Conservation (phyloP, 345 rosid genomes). For the Populus deltoides region DNA sequence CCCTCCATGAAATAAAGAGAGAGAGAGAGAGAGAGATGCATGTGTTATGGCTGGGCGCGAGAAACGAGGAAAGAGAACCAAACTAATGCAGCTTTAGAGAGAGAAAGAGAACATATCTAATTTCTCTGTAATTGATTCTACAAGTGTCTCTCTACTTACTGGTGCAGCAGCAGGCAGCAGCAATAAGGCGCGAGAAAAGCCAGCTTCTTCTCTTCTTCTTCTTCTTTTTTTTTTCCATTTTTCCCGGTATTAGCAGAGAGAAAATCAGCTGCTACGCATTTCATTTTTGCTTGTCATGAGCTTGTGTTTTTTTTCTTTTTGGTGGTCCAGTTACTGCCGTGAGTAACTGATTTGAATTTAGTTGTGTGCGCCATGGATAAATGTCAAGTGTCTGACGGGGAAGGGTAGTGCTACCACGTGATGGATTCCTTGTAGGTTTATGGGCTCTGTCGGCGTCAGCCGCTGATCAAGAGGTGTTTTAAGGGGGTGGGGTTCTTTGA, state of each 20-base stretch:
- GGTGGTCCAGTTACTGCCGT: background rate
- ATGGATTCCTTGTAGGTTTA: no score
- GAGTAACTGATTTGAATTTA: background rate
- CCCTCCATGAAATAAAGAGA: background rate
- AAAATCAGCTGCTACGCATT: background rate
- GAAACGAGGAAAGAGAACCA: conserved; percentile 10
- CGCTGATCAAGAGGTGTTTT: no score
- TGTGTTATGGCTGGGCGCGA: conserved; percentile 17
- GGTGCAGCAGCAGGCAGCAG: background rate
- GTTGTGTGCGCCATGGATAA: background rate
- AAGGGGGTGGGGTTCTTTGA: no score
- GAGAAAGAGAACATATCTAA: background rate
- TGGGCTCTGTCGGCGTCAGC: no score
- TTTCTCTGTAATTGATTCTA: background rate
- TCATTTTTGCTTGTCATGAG: background rate
- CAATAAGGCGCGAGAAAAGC: background rate
- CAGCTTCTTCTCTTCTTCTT: background rate
- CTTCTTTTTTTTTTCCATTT: background rate
- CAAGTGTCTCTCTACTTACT: background rate
- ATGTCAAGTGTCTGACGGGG: background rate
- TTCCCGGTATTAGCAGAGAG: background rate
- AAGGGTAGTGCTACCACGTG: no score
- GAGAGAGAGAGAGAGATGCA: background rate
- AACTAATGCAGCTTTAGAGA: conserved; percentile 2
- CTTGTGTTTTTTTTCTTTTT: background rate